These are phyloP conservation scores for Talaromyces sp. DNA, from an alignment of 2,329 filamentous ascomycete genomes.

Conservation along the genomic window DNA sequence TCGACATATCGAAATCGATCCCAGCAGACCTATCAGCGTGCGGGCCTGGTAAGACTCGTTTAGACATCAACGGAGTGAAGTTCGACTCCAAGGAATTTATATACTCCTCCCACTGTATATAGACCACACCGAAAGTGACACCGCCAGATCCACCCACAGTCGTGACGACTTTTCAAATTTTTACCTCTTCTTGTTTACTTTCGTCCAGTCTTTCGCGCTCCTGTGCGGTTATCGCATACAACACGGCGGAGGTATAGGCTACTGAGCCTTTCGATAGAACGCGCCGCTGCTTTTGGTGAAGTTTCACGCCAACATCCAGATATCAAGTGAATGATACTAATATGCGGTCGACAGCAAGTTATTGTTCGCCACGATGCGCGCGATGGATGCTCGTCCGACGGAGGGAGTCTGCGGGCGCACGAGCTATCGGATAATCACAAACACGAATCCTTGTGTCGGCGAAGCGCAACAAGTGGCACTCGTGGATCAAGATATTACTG, in stretches of 20 bases:
- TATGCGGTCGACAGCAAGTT: background rate
- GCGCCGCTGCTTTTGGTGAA: background rate
- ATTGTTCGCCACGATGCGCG: background rate
- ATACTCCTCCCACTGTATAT: background rate
- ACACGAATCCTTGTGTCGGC: background rate
- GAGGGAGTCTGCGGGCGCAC: background rate
- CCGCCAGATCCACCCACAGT: background rate
- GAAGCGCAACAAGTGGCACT: background rate
- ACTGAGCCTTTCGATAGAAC: background rate
- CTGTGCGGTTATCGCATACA: background rate
- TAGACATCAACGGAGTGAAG: conserved; percentile 16
- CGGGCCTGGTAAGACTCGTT: conserved; percentile 17
- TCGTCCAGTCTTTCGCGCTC: background rate
- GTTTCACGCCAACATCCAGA: background rate
- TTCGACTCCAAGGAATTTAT: background rate
- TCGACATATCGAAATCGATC: conserved; percentile 35
- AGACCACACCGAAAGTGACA: background rate
- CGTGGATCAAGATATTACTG: background rate
- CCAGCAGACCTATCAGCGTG: conserved; percentile 17
- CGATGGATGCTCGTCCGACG: background rate
- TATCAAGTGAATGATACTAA: background rate
- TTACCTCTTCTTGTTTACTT: background rate
- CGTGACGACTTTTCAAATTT: background rate
- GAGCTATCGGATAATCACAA: background rate
- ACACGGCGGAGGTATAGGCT: background rate